Conservation (phyloP, 2,329 filamentous ascomycete species). For the Penicillium corylophilum region DNA sequence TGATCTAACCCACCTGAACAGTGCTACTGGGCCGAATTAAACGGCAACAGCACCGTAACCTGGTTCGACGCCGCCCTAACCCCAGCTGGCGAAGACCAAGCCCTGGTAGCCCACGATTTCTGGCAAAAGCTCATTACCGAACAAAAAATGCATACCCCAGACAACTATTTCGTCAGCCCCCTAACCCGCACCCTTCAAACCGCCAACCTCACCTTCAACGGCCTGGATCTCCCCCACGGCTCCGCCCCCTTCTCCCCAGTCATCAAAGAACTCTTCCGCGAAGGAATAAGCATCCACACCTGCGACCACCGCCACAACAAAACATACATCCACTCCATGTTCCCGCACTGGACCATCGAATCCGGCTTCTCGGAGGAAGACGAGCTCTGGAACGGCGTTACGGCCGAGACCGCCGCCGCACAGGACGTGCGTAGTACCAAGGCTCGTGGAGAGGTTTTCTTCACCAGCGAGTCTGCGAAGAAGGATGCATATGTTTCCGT, state of each 20-base stretch:
- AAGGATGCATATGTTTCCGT: conserved; percentile 51
- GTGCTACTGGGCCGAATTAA: conserved; percentile 58
- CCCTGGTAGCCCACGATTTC: conserved; percentile 44
- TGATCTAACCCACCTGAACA: conserved; percentile 22
- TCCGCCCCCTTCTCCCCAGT: conserved; percentile 50
- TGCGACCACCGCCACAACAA: conserved; percentile 56
- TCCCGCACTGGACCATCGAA: conserved; percentile 53
- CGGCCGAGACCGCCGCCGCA: conserved; percentile 48
- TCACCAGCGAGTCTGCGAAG: conserved; percentile 28
- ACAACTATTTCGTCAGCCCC: conserved; percentile 57
- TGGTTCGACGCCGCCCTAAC: conserved; percentile 62
- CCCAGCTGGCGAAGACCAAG: conserved; percentile 51
- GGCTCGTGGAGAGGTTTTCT: conserved; percentile 55
- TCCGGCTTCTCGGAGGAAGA: conserved; percentile 54
- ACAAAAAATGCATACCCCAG: conserved; percentile 52
- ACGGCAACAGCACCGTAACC: conserved; percentile 54
- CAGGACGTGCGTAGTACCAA: conserved; percentile 46
- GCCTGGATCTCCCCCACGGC: conserved; percentile 43
- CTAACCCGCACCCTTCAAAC: conserved; percentile 58
- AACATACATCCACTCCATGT: conserved; percentile 48
- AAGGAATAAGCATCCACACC: conserved; percentile 60
- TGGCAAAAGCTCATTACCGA: conserved; percentile 50
- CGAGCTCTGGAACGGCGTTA: conserved; percentile 52
- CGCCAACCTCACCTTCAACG: conserved; percentile 53
- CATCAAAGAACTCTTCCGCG: conserved; percentile 58